phyloP scores from a whole-genome alignment of 331 rosid species.

The Dryas integrifolia region DNA sequence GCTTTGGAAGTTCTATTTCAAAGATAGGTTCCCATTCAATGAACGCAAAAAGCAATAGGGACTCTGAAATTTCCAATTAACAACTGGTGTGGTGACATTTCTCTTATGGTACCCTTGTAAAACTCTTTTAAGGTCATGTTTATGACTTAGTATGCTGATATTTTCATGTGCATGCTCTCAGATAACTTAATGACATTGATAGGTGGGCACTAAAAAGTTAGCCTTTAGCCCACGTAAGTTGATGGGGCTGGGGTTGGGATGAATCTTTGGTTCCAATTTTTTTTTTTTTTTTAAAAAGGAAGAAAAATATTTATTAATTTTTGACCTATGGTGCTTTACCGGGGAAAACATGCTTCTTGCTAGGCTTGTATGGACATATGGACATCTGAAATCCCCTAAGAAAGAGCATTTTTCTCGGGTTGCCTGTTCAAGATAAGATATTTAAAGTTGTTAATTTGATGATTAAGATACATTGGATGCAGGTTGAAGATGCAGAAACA shows the following conservation, averaged over 20 bases:
- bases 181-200: background rate
- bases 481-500: conserved; percentile 96
- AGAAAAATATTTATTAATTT: background rate
- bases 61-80: too few species aligned
- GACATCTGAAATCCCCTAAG: background rate
- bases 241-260: background rate
- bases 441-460: background rate
- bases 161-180: background rate
- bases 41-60: background rate
- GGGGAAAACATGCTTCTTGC: background rate
- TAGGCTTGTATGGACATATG: background rate
- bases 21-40: background rate
- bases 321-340: background rate
- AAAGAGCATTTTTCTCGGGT: background rate
- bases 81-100: too few species aligned
- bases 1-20: background rate
- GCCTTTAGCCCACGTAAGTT: background rate
- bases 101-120: background rate
- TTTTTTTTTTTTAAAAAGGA: too few species aligned
- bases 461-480: conserved; percentile 24
- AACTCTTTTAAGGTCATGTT: background rate
- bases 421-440: background rate
- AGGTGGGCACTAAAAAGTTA: background rate
- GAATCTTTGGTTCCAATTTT: background rate
- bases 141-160: background rate